Evolutionary conservation across 2,329 filamentous ascomycete species (phyloP), one percentile per base, ranked within the genome.

Genomic region (Malbranchea cinnamomea): DNA sequence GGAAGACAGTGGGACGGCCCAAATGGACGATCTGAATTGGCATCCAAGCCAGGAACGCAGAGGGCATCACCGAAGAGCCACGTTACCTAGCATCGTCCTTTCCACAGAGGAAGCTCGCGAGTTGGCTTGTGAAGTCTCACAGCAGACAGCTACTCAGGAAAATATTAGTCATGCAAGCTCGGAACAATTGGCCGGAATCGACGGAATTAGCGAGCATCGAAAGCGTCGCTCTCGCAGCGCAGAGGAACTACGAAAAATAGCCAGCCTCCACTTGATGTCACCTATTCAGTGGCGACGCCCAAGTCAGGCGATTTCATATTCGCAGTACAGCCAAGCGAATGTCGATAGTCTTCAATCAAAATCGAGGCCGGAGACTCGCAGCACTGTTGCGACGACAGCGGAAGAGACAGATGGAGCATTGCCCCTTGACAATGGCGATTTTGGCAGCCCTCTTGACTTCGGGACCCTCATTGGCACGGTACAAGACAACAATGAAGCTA

Each of bases 221-320:
- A 2, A 37, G 40, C 49, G 60, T 27, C 50, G 60, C 14, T 64
- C 61, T 6, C 50, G 56, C 31, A 64, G 60, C 37, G 56, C 54
- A 13, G 52, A 49, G 31, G 56, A 49, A 6, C 44, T 62, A 18
- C 50, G 50, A 15, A 44, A 54, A 8, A 39, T 53, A 21, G 46
- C 46, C 12, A 46, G 41, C 20, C 43, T 50, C 14, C 47, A 56
- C 33, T 50, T 46, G 17, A 53, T 59, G 44, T 52, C 51, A 8
- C 49, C 56, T 6, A 52, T 54, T 9, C 49, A 53, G 32, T 60
- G 56, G 58, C 47, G 54, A 20, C 45, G 53, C 19, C 54, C 52
- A 17, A 60, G 53, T 21, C 44, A 51, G 19, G 56, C 60, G 30
- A 54, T 54, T 5, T 52, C 48, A 25, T 48, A 49, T 25, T n/a